Evolutionary conservation across 2,329 filamentous ascomycete genomes (phyloP), one percentile per base, ranked within the genome.

Genomic region (Colletotrichum sp.): DNA sequence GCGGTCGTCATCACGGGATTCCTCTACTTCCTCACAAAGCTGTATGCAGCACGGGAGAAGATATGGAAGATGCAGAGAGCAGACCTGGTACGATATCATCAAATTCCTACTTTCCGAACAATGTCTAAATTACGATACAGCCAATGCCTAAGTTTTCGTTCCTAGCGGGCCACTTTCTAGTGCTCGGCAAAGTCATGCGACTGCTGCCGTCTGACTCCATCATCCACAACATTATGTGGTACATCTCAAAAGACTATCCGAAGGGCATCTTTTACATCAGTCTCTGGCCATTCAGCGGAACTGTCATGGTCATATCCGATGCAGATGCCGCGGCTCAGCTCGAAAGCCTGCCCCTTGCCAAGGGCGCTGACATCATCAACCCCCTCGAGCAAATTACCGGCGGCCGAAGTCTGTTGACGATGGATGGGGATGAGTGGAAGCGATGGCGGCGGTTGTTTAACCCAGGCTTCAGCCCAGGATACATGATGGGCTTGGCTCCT

Each of bases 381-480:
- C 65, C 79, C 13, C 61, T 82, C 10, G 75, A 78, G 27, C 82
- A 81, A 3, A 69, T 86, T 8, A 84, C 83, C 5, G 77, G 78
- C 34, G 80, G 79, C 25, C 64, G 77, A 8, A 84, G 86, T 68
- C 71, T 86, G 0, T 66, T 84, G 7, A 81, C 80, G 4, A 80
- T 79, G 61, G 80, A 84, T 16, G 84, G 83, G 1, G 71, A 66
- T 6, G 77, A 78, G 30, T 83, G 80, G 71, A 78, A 79, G 27
- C 43, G 79, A 6, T 86, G 83, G 81, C 82, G 61, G 74, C 78
- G 76, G 32, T 66, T 81, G 30, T 82, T 86, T 28, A 86, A 80
- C 25, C 84, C 82, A 1, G 83, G 82, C 2, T 86, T 86, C 74
- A 84, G 83, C 61, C 77, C 80, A n/a, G 79, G 83, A 43, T 86